Base-by-base conservation (phyloP, 2,329 filamentous ascomycete species). In the Neopestalotiopsis rosae region DNA sequence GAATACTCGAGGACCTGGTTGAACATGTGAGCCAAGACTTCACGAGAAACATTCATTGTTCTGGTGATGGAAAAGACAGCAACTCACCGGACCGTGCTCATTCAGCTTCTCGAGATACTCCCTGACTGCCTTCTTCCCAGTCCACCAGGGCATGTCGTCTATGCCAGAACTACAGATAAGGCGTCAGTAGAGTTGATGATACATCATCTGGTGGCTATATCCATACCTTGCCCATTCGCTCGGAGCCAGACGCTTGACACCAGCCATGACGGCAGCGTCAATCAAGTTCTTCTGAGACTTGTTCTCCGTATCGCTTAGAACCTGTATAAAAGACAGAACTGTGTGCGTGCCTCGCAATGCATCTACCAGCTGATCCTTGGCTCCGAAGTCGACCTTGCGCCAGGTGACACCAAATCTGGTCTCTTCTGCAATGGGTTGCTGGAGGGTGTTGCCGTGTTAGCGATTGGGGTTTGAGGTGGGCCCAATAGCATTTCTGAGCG, bases 181-280 rank as follows among this genome's bases (percentile, higher is more conserved):
- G 34, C 34, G 34, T 38, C 56, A 24, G 6, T 7, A 24, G 10
- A 24, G 13, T 12, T 64, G 61, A 24, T 34, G 13, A 49, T 28
- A 28, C 24, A 5, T 38, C 20, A 32, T 28, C 24, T 28, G 24
- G 24, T 28, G 24, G 24, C 24, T 28, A 38, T 38, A 7, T 10
- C 34, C 74, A 76, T 69, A 85, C 84, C 77, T 78, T 28, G 75
- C 79, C 71, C 85, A 92, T 71, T 92, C 90, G 45, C 87, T 88
- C 1, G 89, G 88, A 1, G 90, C 84, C 74, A 89, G 90, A 6
- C 88, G 84, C 72, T 86, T 85, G 5, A 92, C 89, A 1, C 88
- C 87, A 1, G 88, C 89, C 2, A 81, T 79, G 52, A 90, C 81
- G 6, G 87, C 83, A 0, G 89, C 90, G 68, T 91, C 87, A 65